Evolutionary conservation across 2,329 filamentous ascomycete genomes (phyloP), one percentile per base, ranked within the genome.

Genomic region (Neurospora sp.): DNA sequence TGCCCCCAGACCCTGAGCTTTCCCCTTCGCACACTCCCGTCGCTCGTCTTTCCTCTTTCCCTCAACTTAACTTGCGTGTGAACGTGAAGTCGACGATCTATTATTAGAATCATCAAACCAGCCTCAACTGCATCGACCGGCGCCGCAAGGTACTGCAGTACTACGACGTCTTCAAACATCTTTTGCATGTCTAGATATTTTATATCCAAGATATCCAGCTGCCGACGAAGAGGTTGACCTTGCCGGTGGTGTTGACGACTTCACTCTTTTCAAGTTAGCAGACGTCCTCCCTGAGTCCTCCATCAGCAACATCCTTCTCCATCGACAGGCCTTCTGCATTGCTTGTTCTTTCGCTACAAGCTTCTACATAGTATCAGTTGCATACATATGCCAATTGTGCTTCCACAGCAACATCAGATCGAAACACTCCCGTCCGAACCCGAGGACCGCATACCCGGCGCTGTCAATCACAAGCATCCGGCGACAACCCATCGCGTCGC

Each of bases 41-140:
- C 70, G 70, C 70, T 71, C 72, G 67, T 73, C 71, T 73, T 70
- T 70, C 68, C 43, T 69, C 70, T 69, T 52, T 71, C 72, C 66
- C 69, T 43, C 52, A 66, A 67, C 69, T 62, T 62, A 66, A 67
- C 69, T 62, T 62, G 28, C 52, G 52, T 62, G 52, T 62, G 52
- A 62, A 62, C 66, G 66, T 72, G 70, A 73, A 74, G 72, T 71
- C 67, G 67, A 52, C 70, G 70, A 71, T 72, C 74, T 75, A 75
- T 75, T 72, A 72, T 75, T 75, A 74, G 74, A 69, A 74, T 70
- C 73, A 70, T 70, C 72, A 75, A 71, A 73, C 74, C 73, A 75
- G 74, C 74, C 74, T 75, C 68, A 69, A 70, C 72, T 73, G 72
- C 72, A 72, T 70, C 72, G 37, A 57, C 39, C 69, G 66, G 68